Percentiles rank a stretch among this genome's conserved stretches.
Conservation (phyloP, 2,329 filamentous ascomycete species). For the Aspergillus sp. region DNA sequence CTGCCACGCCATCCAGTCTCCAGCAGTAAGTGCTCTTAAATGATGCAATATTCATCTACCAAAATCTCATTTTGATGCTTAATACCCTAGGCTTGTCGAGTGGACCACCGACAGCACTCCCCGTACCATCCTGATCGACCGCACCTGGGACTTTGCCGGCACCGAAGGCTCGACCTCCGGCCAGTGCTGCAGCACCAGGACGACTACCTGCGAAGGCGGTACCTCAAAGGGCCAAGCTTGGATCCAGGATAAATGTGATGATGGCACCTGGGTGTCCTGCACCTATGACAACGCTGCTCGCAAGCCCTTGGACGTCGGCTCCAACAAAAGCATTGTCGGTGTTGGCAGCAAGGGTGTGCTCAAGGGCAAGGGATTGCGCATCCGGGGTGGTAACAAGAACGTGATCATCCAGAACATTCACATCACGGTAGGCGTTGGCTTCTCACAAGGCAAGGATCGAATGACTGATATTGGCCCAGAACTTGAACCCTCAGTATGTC, state of each 20-base stretch:
- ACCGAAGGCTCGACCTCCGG: conserved; percentile 43
- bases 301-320: conserved; percentile 52
- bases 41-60: neutral
- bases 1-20: conserved; percentile 12
- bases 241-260: conserved; percentile 11
- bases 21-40: conserved; percentile 5
- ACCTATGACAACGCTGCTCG: conserved; percentile 53
- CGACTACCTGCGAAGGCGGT: conserved; percentile 12
- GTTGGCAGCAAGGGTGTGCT: conserved; percentile 55
- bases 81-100: neutral
- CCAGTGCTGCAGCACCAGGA: conserved; percentile 21
- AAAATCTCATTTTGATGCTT: neutral
- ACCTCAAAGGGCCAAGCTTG: conserved; percentile 12
- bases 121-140: conserved; percentile 8
- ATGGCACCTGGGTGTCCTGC: conserved; percentile 36
- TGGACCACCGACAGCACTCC: conserved; percentile 8
- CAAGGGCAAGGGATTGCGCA: conserved; percentile 58
- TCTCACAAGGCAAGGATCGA: too few species aligned
- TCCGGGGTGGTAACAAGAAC: conserved; percentile 50
- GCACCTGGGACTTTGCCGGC: conserved; percentile 18
- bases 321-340: conserved; percentile 60
- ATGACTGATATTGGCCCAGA: conserved; percentile 5
- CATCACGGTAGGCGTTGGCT: neutral
- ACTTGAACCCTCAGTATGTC: conserved; percentile 60
- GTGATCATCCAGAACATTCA: conserved; percentile 55